Percentiles rank a stretch among this genome's conserved stretches.
Conservation (phyloP, 495 filamentous ascomycete genomes). For the Sabuloglossum arenarium region DNA sequence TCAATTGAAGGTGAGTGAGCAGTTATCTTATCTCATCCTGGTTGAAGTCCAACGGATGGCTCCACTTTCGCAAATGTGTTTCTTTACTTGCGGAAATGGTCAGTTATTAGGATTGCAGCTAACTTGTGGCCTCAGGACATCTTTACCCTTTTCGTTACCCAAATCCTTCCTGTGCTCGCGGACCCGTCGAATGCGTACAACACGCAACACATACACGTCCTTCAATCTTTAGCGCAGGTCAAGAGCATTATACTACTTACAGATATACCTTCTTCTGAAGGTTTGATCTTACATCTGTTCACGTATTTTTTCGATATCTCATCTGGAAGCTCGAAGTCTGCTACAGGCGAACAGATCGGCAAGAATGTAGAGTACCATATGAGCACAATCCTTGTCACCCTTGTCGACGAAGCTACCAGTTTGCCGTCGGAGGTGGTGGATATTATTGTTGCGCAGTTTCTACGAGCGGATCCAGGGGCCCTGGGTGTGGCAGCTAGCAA, state of each 20-base stretch:
- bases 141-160: constrained; percentile 69
- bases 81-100: not conserved
- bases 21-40: not conserved
- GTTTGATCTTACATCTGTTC: constrained; percentile 61
- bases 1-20: constrained; percentile 60
- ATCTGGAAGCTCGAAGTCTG: constrained; percentile 49
- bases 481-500: constrained; percentile 16
- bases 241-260: constrained; percentile 88
- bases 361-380: constrained; percentile 88
- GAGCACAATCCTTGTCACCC: constrained; percentile 59
- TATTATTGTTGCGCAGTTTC: constrained; percentile 84
- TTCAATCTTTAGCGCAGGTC: constrained; percentile 72
- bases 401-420: constrained; percentile 72
- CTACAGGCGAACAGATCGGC: constrained; percentile 55
- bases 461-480: constrained; percentile 52
- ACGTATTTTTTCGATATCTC: constrained; percentile 80
- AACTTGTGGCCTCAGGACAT: constrained; percentile 41
- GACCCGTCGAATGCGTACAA: constrained; percentile 86
- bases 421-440: constrained; percentile 75
- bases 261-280: constrained; percentile 65
- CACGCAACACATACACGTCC: constrained; percentile 71
- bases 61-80: constrained; percentile 5
- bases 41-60: not conserved
- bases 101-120: not conserved
- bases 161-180: constrained; percentile 64